Conservation (phyloP, 2,329 filamentous ascomycete species). For the Alternaria ventricosa region DNA sequence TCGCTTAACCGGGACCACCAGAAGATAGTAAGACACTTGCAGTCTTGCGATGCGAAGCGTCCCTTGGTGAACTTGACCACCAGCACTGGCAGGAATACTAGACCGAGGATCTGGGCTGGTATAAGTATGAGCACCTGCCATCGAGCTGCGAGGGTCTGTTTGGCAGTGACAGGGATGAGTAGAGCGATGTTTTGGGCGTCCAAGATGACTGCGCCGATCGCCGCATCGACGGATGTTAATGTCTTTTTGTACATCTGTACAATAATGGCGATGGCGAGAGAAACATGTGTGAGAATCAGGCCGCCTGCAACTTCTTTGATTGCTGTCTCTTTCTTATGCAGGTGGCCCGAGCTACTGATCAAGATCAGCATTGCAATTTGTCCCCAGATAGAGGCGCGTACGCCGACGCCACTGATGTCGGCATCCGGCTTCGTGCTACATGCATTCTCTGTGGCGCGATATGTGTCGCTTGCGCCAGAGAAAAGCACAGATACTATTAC, state of each 20-base stretch:
- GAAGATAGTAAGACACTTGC: not conserved
- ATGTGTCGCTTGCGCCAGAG: not conserved
- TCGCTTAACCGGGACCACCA: not conserved
- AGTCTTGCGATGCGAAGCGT: not conserved
- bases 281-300: not conserved
- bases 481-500: no score
- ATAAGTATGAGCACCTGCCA: not conserved
- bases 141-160: not conserved
- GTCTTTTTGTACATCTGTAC: not conserved
- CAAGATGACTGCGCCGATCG: not conserved
- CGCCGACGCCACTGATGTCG: not conserved
- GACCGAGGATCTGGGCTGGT: not conserved
- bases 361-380: not conserved
- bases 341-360: not conserved
- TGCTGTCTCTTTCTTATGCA: not conserved
- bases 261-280: not conserved
- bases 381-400: not conserved
- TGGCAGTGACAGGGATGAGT: not conserved
- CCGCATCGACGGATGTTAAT: not conserved
- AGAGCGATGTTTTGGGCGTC: not conserved
- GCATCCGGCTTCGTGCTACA: not conserved
- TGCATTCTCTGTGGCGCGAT: not conserved
- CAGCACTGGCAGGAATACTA: not conserved
- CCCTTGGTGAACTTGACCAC: not conserved
- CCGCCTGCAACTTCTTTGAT: not conserved